These are phyloP conservation scores for Microbotryum silenes-acaulis DNA, from an alignment of 1,284 basidiomycete genomes.

Conservation along the genomic window DNA sequence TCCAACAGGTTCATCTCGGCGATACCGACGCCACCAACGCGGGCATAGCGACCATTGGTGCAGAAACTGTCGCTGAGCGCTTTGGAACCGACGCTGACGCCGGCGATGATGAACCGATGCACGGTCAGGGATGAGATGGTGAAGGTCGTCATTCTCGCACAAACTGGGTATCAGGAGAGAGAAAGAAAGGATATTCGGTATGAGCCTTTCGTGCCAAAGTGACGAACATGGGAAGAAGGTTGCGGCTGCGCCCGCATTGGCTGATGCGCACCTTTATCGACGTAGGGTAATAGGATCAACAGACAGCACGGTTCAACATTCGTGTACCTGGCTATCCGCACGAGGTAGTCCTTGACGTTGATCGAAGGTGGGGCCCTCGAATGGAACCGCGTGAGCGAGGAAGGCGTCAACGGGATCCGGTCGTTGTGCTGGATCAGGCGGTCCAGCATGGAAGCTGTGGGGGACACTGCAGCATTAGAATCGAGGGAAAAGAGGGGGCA, in stretches of 20 bases:
- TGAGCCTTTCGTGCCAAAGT: not conserved
- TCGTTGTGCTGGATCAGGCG: conserved; percentile 88
- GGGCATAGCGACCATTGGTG: conserved; percentile 83
- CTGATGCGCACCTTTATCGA: conserved; percentile 63
- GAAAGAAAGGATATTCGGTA: not conserved
- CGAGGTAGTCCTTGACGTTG: conserved; percentile 76
- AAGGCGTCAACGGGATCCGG: conserved; percentile 73
- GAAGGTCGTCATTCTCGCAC: conserved; percentile 71
- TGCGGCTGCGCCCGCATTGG: not conserved
- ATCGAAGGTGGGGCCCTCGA: conserved; percentile 79
- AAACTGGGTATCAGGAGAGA: conserved; percentile 39
- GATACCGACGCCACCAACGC: conserved; percentile 83
- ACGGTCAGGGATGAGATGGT: conserved; percentile 88
- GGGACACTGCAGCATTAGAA: conserved; percentile 12
- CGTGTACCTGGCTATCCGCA: conserved; percentile 82
- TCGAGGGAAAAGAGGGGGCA: conserved; percentile 22
- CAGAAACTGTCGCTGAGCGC: conserved; percentile 88
- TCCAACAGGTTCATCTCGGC: conserved; percentile 85
- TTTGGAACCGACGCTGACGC: conserved; percentile 79
- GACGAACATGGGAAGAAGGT: not conserved
- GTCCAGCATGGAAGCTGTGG: conserved; percentile 81
- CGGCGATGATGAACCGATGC: conserved; percentile 87
- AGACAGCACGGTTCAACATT: conserved; percentile 89
- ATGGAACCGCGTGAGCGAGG: conserved; percentile 83
- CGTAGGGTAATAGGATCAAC: conserved; percentile 81